Percentiles rank a stretch among this genome's conserved stretches.
Conservation (phyloP, 495 filamentous ascomycete species). For the Penicillium arizonense region DNA sequence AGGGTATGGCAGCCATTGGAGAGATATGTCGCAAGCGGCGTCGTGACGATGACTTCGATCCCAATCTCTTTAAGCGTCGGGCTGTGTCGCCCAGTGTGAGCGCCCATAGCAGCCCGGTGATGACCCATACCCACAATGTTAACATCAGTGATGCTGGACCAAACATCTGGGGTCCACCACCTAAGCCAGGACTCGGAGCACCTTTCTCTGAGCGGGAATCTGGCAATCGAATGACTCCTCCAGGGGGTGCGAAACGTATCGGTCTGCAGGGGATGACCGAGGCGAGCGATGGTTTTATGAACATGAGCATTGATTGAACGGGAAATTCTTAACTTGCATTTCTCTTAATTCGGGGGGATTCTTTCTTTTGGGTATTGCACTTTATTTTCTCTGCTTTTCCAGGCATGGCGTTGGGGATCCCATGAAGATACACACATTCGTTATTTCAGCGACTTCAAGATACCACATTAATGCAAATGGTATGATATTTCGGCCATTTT, state of each 20-base stretch:
- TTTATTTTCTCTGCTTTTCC: neutral
- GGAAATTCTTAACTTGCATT: neutral
- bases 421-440: slow-evolving; percentile 2
- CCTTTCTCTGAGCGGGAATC: slow-evolving; percentile 51
- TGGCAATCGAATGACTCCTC: slow-evolving; percentile 32
- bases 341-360: slow-evolving; percentile 10
- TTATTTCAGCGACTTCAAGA: slow-evolving; percentile 9
- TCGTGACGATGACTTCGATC: slow-evolving; percentile 89
- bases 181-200: slow-evolving; percentile 55
- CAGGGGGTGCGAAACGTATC: slow-evolving; percentile 61
- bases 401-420: slow-evolving; percentile 14
- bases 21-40: slow-evolving; percentile 79
- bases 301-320: slow-evolving; percentile 84
- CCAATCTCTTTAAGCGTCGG: slow-evolving; percentile 83
- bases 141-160: slow-evolving; percentile 55
- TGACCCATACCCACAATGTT: slow-evolving; percentile 73
- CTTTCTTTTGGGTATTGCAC: neutral
- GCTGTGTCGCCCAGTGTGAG: slow-evolving; percentile 93
- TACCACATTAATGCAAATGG: slow-evolving; percentile 8
- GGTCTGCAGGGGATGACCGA: slow-evolving; percentile 96
- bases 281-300: slow-evolving; percentile 93
- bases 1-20: slow-evolving; percentile 46
- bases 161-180: slow-evolving; percentile 64
- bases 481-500: neutral
- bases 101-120: slow-evolving; percentile 83